Conservation (phyloP, 2,329 filamentous ascomycete genomes). For the Harringtonia aguacate region DNA sequence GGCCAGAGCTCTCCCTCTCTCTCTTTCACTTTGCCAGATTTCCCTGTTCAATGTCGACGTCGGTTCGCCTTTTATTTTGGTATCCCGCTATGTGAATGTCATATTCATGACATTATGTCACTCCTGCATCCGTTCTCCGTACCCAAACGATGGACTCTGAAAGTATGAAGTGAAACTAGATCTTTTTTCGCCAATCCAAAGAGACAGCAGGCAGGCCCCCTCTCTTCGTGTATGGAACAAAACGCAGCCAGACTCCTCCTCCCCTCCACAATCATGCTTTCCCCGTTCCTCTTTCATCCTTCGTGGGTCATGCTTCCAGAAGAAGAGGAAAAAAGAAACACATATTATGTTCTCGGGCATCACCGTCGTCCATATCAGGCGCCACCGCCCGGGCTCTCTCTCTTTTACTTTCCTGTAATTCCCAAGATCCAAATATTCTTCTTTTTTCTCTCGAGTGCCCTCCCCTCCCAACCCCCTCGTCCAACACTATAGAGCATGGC, state of each 20-base stretch:
- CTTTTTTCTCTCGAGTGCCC: constrained; percentile 1
- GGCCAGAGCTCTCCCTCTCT: too few relatives aligned
- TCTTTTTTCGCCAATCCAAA: neutral
- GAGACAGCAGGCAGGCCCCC: neutral
- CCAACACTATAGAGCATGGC: neutral
- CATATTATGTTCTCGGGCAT: neutral
- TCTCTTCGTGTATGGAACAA: neutral
- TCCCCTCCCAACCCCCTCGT: neutral
- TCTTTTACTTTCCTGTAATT: constrained; percentile 1
- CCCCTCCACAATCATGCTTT: neutral
- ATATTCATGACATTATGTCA: neutral
- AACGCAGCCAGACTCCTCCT: neutral
- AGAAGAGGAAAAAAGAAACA: neutral
- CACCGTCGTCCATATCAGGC: neutral
- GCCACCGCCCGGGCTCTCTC: constrained; percentile 1
- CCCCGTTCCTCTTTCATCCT: neutral
- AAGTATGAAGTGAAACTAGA: neutral
- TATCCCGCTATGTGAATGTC: neutral
- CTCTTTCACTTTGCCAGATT: too few relatives aligned
- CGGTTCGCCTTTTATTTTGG: neutral
- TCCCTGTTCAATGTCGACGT: too few relatives aligned
- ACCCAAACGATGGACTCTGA: neutral
- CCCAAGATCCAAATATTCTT: neutral
- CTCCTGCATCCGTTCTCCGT: neutral
- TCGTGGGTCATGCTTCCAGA: neutral